Conservation (phyloP, 805 yeast genomes). For the Myxozyma geophila region DNA sequence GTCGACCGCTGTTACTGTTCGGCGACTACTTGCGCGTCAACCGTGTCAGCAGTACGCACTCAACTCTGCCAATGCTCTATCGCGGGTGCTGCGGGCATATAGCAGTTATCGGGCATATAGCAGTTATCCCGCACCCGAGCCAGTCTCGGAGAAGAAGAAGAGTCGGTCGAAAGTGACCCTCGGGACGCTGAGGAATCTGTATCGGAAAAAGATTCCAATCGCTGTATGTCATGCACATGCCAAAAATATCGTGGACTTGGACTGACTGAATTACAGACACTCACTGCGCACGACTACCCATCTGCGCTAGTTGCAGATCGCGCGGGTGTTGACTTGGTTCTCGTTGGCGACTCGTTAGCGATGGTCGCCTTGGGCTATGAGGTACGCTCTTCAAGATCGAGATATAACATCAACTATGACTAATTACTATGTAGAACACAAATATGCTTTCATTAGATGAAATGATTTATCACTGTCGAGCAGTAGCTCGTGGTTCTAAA, state of each 20-base stretch:
- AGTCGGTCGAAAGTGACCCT: slow-evolving; percentile 48
- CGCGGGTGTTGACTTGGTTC: slow-evolving; percentile 67
- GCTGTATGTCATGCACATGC: slow-evolving; percentile 42
- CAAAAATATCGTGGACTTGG: background rate
- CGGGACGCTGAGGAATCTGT: slow-evolving; percentile 48
- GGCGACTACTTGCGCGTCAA: background rate
- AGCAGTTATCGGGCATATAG: slow-evolving; percentile 25
- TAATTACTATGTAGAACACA: slow-evolving; percentile 46
- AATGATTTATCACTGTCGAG: slow-evolving; percentile 72
- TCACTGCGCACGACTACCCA: slow-evolving; percentile 90
- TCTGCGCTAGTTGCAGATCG: slow-evolving; percentile 71
- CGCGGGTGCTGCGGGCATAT: slow-evolving; percentile 5
- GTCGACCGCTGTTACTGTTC: background rate
- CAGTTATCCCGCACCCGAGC: slow-evolving; percentile 16
- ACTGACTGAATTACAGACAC: slow-evolving; percentile 42
- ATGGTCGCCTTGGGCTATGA: slow-evolving; percentile 87
- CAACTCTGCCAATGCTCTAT: background rate
- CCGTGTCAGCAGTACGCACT: background rate
- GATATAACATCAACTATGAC: background rate
- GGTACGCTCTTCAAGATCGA: slow-evolving; percentile 43
- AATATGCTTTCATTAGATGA: slow-evolving; percentile 75
- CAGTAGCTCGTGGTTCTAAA: slow-evolving; percentile 74
- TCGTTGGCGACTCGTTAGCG: slow-evolving; percentile 91
- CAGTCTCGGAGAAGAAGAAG: slow-evolving; percentile 2
- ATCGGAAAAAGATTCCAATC: slow-evolving; percentile 48